Evolutionary conservation across 306 rosid genomes (phyloP), one percentile per base, ranked within the genome.

Genomic region (Acacia confusa): DNA sequence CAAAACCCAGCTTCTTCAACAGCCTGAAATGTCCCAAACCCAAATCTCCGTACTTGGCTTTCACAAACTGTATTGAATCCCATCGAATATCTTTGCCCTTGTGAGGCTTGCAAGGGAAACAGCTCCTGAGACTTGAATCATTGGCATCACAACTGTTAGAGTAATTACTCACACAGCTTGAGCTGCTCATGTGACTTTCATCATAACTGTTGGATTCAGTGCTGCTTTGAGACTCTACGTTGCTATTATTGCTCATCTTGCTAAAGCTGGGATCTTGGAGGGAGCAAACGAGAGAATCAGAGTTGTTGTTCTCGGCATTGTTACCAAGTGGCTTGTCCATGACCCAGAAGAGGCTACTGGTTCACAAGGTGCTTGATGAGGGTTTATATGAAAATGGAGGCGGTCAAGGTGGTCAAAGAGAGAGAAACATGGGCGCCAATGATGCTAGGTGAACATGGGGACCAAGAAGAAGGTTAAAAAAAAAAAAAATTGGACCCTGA

Each of bases 1-100:
- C 92, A 71, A 85, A 82, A 11, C 92, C 92, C 20, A 89, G 89
- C 88, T 89, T 89, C 85, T 89, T 87, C 89, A 89, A 15, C n/a
- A 89, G 91, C 85, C 86, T 76, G 80, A 89, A 89, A 71, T 89
- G 82, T 13, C 85, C 87, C 70, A 89, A 74, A 17, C 89, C 86
- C 83, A 89, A 81, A 72, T 81, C 82, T 65, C 85, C 89, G 41
- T 83, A 78, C 83, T 83, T 85, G 3, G 45, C 78, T 58, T 81
- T 89, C 68, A 79, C 78, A 7, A 74, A 53, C 28, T 84, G 92
- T 28, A 89, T 85, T 30, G 89, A 84, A 32, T 89, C 92, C 92
- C 92, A 89, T 36, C 89, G 43, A 3, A 70, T 45, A 20, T 89
- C 92, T 27, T 83, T 89, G 38, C 92, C 91, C 55, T 85, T 89